Conservation (phyloP, 129 eudicot genomes). For the Flaveria trinervia region DNA sequence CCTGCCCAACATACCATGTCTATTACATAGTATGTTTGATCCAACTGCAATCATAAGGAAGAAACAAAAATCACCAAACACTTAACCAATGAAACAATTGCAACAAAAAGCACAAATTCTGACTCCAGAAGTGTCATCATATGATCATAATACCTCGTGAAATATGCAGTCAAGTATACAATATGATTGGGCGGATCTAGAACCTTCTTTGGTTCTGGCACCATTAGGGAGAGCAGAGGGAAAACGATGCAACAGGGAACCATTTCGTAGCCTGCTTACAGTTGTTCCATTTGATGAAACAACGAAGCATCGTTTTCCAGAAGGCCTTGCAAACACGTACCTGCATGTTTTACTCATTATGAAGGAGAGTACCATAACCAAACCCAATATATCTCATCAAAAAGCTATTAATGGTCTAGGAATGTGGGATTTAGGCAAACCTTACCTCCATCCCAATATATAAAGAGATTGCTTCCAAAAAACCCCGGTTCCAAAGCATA, state of each 20-base stretch:
- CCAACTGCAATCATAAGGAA: constrained; percentile 47
- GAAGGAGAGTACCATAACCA: neutral
- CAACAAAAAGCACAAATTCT: neutral
- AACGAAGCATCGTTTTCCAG: constrained; percentile 93
- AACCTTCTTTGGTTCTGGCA: constrained; percentile 53
- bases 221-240: constrained; percentile 93
- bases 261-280: constrained; percentile 84
- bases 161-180: constrained; percentile 94
- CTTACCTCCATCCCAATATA: too few species aligned
- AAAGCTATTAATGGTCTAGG: too few species aligned
- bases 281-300: constrained; percentile 90
- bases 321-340: constrained; percentile 90
- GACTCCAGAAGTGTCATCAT: neutral
- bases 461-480: too few species aligned
- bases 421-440: too few species aligned
- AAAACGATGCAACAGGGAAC: constrained; percentile 74
- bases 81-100: neutral
- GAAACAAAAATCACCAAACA: neutral
- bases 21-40: constrained; percentile 83
- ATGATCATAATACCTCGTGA: constrained; percentile 59
- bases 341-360: constrained; percentile 37
- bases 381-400: too few species aligned
- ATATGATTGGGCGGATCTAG: constrained; percentile 68
- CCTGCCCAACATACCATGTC: constrained; percentile 99
- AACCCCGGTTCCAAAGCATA: too few species aligned